A percentile compares a stretch with the other conserved stretches of the same genome.
phyloP scores from a whole-genome alignment of 805 yeast genomes.

The Jamesozyma lodderae region DNA sequence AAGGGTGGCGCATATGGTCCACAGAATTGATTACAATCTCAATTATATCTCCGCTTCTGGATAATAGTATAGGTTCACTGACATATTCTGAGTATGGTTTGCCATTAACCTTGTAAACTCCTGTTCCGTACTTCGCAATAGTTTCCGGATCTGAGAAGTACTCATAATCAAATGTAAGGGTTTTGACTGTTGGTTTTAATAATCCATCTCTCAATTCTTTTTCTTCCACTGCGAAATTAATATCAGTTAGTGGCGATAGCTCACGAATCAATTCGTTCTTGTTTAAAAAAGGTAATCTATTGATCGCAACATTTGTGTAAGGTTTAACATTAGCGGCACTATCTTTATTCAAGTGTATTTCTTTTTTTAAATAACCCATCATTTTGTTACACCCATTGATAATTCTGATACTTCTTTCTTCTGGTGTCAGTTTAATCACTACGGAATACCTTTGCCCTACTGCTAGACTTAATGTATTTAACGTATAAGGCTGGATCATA shows the following conservation, averaged over 20 bases:
- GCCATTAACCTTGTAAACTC: conserved; percentile 41
- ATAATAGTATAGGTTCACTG: conserved; percentile 31
- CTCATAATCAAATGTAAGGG: conserved; percentile 38
- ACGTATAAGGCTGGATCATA: conserved; percentile 39
- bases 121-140: conserved; percentile 32
- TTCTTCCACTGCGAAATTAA: background rate
- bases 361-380: conserved; percentile 40
- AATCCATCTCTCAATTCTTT: background rate
- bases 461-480: conserved; percentile 43
- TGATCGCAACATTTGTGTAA: conserved; percentile 27
- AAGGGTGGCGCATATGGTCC: conserved; percentile 61
- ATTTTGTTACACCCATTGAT: conserved; percentile 44
- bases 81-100: conserved; percentile 51
- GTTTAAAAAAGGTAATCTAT: conserved; percentile 27
- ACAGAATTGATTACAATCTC: conserved; percentile 58
- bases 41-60: conserved; percentile 35
- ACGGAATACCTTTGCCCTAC: conserved; percentile 76
- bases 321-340: background rate
- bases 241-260: conserved; percentile 10
- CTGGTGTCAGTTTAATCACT: conserved; percentile 41
- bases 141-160: conserved; percentile 31
- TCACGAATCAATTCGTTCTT: conserved; percentile 17
- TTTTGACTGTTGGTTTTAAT: conserved; percentile 13
- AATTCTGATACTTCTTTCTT: conserved; percentile 27
- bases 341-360: conserved; percentile 7